Conservation (phyloP, 805 yeast species). For the Kuraishia molischiana region DNA sequence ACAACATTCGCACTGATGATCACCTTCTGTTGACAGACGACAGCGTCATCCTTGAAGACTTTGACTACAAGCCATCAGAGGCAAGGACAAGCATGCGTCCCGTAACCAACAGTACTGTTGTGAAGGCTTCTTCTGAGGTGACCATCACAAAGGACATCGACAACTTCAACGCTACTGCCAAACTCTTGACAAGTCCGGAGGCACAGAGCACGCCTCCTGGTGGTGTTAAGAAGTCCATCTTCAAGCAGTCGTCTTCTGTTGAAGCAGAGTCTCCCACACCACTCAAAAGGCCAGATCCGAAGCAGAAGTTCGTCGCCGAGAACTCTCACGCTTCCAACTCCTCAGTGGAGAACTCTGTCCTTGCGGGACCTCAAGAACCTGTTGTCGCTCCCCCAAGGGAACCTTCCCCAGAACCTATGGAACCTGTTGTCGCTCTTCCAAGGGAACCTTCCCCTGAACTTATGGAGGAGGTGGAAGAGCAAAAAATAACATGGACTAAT, state of each 20-base stretch:
- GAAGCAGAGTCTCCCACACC: neutral
- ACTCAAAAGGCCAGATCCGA: neutral
- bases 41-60: neutral
- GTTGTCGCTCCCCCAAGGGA: too few species aligned
- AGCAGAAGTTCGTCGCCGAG: neutral
- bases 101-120: too few species aligned
- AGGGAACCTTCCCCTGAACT: too few species aligned
- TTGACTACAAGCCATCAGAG: neutral
- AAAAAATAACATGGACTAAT: neutral
- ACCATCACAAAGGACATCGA: too few species aligned
- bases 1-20: neutral
- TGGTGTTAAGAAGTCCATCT: neutral
- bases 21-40: neutral
- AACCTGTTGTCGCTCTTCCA: too few species aligned
- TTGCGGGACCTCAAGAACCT: too few species aligned
- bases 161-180: neutral
- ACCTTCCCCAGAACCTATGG: too few species aligned
- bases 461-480: neutral
- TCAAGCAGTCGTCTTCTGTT: neutral
- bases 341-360: neutral
- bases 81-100: neutral
- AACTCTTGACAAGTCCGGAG: slow-evolving; percentile 1
- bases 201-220: slow-evolving; percentile 1
- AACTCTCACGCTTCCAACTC: neutral
- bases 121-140: too few species aligned